Evolutionary conservation across 495 filamentous ascomycete species (phyloP).

Genomic region (Tuber indicum): DNA sequence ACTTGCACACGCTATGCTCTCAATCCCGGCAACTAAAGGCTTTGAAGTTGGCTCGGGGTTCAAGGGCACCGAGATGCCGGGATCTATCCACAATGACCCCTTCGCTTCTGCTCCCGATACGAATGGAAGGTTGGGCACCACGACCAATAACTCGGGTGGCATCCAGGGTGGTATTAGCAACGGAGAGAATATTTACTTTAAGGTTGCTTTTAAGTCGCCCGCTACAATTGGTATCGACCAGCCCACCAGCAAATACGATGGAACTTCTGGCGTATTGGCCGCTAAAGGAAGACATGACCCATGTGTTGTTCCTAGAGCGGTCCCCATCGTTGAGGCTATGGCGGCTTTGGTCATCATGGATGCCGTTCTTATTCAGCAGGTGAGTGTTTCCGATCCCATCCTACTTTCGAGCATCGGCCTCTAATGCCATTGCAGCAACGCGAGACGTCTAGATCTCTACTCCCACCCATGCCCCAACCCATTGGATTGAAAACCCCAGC

Average conservation of each 20-base stretch:
- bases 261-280: slow-evolving; percentile 67
- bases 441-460: slow-evolving; percentile 49
- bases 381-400: slow-evolving; percentile 36
- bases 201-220: slow-evolving; percentile 88
- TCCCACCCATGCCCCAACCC: slow-evolving; percentile 49
- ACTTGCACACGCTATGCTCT: slow-evolving; percentile 93
- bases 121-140: slow-evolving; percentile 61
- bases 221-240: slow-evolving; percentile 94
- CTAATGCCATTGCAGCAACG: slow-evolving; percentile 21
- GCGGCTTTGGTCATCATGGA: slow-evolving; percentile 86
- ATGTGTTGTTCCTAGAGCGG: slow-evolving; percentile 86
- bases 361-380: slow-evolving; percentile 79
- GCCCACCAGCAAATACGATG: slow-evolving; percentile 71
- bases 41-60: slow-evolving; percentile 97
- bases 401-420: background rate
- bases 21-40: slow-evolving; percentile 92
- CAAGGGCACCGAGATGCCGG: slow-evolving; percentile 76
- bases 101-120: slow-evolving; percentile 58
- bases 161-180: slow-evolving; percentile 97
- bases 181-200: slow-evolving; percentile 91
- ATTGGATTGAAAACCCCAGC: slow-evolving; percentile 24
- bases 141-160: slow-evolving; percentile 93
- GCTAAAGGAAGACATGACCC: slow-evolving; percentile 96
- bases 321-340: slow-evolving; percentile 97
- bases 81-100: slow-evolving; percentile 87